Evolutionary conservation across 2,329 filamentous ascomycete species (phyloP), one percentile per base, ranked within the genome.

Genomic region (Thielaviopsis musarum): DNA sequence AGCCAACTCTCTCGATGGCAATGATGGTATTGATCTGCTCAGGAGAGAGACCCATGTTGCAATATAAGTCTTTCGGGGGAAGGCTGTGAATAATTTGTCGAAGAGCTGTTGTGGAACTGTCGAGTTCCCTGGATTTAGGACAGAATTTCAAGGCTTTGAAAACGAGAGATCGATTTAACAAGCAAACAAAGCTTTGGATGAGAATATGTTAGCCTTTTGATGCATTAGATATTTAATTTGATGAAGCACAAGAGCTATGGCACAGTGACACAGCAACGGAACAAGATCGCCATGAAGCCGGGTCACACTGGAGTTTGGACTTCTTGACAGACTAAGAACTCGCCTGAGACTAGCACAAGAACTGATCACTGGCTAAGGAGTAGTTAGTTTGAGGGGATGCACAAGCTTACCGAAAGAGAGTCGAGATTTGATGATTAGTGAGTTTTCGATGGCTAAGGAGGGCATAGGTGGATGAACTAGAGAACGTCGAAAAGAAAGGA

Each of bases 1-100:
- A 79, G 34, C 79, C 79, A 52, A 75, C 69, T 62, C 79, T 72
- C 67, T 82, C 79, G 56, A 80, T 70, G 52, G 71, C 66, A 21
- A 76, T 72, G 52, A 80, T 71, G 9, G 70, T 70, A 15, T 69
- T 63, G 57, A 73, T 68, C 64, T 79, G 70, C 3, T 68, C 62
- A 7, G 63, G 53, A 0, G 67, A 66, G n/a, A 77, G 65, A 28
- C 64, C 58, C 63, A 65, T 65, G 38, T 58, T 61, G 13, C n/a
- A 53, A 26, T 21, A 9, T 3, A 17, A 28, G 19, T 26, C 24
- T 26, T 26, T 26, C 6, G 24, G 24, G n/a, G 24, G 24, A 26
- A 54, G 13, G 9, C 24, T 13, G 12, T 7, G 13, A 5, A 30
- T 10, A 26, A 24, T n/a, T 28, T 4, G 10, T 28, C 52, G 22